Conservation (phyloP, 306 rosid genomes). For the Hippophae tibetana region DNA sequence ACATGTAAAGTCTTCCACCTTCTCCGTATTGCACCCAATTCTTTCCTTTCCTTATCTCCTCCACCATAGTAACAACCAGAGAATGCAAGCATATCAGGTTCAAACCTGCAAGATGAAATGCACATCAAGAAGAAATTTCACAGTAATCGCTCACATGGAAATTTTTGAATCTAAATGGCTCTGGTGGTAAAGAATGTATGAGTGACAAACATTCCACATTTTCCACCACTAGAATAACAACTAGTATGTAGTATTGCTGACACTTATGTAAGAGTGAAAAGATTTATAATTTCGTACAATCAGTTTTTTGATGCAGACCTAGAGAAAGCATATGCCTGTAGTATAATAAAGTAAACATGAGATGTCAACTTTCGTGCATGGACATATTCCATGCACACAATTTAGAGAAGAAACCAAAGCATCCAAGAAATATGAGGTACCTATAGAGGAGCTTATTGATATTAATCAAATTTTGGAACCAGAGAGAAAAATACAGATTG, state of each 20-base stretch:
- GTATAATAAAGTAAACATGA: neutral
- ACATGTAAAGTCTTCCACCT: conserved; percentile 99
- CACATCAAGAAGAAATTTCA: conserved; percentile 18
- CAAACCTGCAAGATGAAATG: conserved; percentile 52
- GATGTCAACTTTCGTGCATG: neutral
- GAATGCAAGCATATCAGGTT: conserved; percentile 99
- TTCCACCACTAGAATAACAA: too few relatives aligned
- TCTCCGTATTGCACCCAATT: conserved; percentile 73
- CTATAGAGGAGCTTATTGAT: neutral
- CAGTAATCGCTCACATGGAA: neutral
- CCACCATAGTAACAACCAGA: conserved; percentile 99
- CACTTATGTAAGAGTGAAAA: too few relatives aligned
- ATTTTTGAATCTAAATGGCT: neutral
- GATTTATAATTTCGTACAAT: too few relatives aligned
- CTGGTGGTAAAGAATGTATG: neutral
- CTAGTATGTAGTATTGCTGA: too few relatives aligned
- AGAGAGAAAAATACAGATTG: conserved; percentile 12
- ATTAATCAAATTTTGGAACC: neutral
- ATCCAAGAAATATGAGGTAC: conserved; percentile 6
- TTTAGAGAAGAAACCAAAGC: neutral
- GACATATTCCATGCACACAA: neutral
- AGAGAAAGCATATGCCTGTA: too few relatives aligned
- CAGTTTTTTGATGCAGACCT: too few relatives aligned
- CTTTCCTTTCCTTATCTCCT: conserved; percentile 86
- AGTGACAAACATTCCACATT: too few relatives aligned